phyloP scores from a whole-genome alignment of 129 eudicot species.

The Gnaphalium uliginosum region DNA sequence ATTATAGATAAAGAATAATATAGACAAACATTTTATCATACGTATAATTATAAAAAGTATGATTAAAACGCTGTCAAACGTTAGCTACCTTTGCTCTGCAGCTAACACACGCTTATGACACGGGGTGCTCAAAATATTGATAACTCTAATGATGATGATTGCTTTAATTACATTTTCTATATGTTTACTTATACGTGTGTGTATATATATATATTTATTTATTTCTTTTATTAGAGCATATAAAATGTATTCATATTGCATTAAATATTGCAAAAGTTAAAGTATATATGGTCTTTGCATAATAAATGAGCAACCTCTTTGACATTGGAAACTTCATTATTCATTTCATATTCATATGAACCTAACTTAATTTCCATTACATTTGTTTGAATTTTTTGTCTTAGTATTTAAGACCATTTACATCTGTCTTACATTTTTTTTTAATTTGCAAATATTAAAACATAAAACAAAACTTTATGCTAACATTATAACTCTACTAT shows the following conservation, averaged over 20 bases:
- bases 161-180: too few species aligned
- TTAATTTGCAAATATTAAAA: neutral
- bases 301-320: slow-evolving; percentile 28
- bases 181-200: too few species aligned
- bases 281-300: slow-evolving; percentile 12
- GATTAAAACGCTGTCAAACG: neutral
- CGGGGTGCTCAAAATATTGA: neutral
- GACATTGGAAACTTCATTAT: slow-evolving; percentile 21
- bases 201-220: too few species aligned
- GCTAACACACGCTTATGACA: neutral
- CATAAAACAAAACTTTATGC: slow-evolving; percentile 13
- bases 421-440: neutral
- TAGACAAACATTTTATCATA: neutral
- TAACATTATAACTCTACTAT: slow-evolving; percentile 19
- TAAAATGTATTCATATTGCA: neutral
- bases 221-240: neutral
- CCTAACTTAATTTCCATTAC: slow-evolving; percentile 7
- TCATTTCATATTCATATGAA: neutral
- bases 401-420: slow-evolving; percentile 6
- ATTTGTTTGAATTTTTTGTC: neutral
- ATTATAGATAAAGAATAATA: neutral
- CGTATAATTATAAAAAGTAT: too few species aligned
- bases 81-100: neutral
- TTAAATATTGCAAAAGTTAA: neutral
- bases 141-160: neutral